phyloP scores from a whole-genome alignment of 2,329 filamentous ascomycete species.

The Phialophora tarda region DNA sequence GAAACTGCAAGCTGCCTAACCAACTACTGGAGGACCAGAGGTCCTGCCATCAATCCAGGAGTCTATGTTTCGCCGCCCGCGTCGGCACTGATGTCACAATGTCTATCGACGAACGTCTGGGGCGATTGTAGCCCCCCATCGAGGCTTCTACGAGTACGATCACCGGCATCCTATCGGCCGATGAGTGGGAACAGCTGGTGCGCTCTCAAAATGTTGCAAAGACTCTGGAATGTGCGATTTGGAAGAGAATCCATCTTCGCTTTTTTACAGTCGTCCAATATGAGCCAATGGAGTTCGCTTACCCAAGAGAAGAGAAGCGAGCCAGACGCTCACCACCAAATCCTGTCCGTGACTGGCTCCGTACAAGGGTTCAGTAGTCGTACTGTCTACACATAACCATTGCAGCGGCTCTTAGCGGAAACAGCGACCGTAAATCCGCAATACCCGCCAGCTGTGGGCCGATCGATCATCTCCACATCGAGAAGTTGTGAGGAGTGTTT shows the following conservation, averaged over 20 bases:
- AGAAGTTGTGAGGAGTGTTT: conserved; percentile 6
- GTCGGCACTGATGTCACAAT: not conserved
- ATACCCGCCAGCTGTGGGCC: not conserved
- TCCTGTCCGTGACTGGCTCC: not conserved
- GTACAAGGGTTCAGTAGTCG: not conserved
- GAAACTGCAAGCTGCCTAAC: not conserved
- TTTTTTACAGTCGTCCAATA: not conserved
- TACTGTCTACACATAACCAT: too few relatives aligned
- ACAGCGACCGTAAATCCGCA: not conserved
- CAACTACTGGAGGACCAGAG: not conserved
- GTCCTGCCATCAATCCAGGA: not conserved
- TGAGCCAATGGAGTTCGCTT: not conserved
- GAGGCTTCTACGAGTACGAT: not conserved
- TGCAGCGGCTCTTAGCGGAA: not conserved
- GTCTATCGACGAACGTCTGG: not conserved
- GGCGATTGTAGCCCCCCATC: not conserved
- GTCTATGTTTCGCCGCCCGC: not conserved
- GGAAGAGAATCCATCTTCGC: not conserved
- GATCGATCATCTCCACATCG: not conserved
- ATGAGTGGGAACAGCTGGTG: not conserved
- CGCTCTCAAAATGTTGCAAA: not conserved
- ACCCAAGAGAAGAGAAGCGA: not conserved
- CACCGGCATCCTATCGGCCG: not conserved
- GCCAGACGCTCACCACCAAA: not conserved
- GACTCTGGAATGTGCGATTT: not conserved